Percentiles rank a stretch among this genome's conserved stretches.
These are phyloP conservation scores for Cutaneotrichosporon sp. DNA, from an alignment of 1,284 basidiomycete species.

Conservation along the genomic window DNA sequence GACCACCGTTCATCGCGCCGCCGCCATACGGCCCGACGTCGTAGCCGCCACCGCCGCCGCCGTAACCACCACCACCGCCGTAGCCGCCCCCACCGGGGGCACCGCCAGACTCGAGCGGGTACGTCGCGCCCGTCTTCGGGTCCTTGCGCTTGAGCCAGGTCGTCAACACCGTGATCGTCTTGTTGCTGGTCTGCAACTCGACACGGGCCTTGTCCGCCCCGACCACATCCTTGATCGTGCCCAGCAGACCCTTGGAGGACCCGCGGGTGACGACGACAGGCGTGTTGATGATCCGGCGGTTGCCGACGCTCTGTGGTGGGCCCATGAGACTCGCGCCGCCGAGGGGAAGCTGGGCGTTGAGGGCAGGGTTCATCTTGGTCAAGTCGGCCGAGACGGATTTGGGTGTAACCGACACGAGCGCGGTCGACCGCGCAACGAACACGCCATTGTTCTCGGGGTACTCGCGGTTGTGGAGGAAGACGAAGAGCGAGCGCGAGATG, in stretches of 20 bases:
- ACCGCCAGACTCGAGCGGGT: constrained; percentile 38
- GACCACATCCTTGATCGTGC: constrained; percentile 93
- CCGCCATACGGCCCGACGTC: constrained; percentile 46
- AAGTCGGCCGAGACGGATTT: constrained; percentile 71
- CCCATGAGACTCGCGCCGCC: constrained; percentile 58
- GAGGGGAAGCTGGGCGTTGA: constrained; percentile 54
- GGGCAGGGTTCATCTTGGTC: constrained; percentile 93
- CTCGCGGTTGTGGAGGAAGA: constrained; percentile 92
- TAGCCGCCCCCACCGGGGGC: constrained; percentile 5
- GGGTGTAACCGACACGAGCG: constrained; percentile 79
- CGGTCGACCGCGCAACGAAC: constrained; percentile 75
- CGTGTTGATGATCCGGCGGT: constrained; percentile 73
- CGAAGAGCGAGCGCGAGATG: constrained; percentile 91
- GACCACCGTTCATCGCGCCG: constrained; percentile 29
- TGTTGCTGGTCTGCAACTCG: constrained; percentile 87
- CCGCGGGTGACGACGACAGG: constrained; percentile 83
- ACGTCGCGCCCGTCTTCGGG: constrained; percentile 57
- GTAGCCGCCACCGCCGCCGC: constrained; percentile 29
- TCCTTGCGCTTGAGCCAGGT: constrained; percentile 73
- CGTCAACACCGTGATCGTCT: constrained; percentile 83
- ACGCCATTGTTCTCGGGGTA: constrained; percentile 88
- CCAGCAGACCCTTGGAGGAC: constrained; percentile 86
- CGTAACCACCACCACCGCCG: constrained; percentile 24
- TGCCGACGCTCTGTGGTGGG: constrained; percentile 63
- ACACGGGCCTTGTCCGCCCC: constrained; percentile 78